Conservation (phyloP, 2,329 filamentous ascomycete genomes). For the Paecilomyces niveus region DNA sequence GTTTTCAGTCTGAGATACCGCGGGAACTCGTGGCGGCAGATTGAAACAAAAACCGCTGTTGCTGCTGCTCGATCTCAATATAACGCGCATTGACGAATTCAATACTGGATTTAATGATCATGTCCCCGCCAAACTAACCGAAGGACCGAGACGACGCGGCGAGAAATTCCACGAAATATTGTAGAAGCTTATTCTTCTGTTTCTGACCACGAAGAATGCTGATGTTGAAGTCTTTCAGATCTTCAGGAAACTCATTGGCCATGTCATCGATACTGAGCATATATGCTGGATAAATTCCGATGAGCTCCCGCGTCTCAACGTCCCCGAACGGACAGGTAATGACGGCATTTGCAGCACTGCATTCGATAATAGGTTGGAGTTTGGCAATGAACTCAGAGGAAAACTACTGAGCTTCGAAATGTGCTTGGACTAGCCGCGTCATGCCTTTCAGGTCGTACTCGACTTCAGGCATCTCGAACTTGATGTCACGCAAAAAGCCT, state of each 20-base stretch:
- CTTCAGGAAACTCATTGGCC: background rate
- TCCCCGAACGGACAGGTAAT: conserved; percentile 1
- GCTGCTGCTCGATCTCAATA: conserved; percentile 2
- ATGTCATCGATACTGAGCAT: conserved; percentile 3
- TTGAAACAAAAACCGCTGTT: background rate
- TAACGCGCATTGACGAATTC: conserved; percentile 23
- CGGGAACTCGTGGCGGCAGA: conserved; percentile 3
- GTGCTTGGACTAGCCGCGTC: background rate
- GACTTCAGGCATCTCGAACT: background rate
- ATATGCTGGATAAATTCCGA: conserved; percentile 2
- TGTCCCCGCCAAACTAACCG: background rate
- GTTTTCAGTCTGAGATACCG: conserved; percentile 8
- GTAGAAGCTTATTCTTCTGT: background rate
- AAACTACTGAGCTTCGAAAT: background rate
- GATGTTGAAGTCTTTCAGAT: background rate
- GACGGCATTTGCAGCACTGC: background rate
- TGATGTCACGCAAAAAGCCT: background rate
- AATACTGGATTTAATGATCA: background rate
- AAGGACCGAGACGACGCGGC: background rate
- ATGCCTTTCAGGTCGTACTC: background rate
- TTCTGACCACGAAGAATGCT: background rate
- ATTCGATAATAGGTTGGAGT: conserved; percentile 1
- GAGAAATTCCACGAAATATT: background rate
- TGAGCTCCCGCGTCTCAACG: background rate
- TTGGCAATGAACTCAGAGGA: background rate